These are phyloP conservation scores for Fagopyrum esculentum DNA, from an alignment of 148 eudicot species.

Conservation along the genomic window DNA sequence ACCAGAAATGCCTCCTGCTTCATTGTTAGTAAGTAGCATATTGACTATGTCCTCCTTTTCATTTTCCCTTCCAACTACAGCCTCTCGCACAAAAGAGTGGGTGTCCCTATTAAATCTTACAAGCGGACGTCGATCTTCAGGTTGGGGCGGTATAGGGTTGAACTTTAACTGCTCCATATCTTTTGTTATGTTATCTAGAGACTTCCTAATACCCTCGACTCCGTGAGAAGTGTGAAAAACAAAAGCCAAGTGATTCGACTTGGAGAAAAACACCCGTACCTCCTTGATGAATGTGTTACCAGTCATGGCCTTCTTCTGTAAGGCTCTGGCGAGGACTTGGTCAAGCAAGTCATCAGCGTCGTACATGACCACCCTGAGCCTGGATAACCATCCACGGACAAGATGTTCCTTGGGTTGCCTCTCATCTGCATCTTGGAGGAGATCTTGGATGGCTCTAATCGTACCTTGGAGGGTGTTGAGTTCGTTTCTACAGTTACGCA, in stretches of 20 bases:
- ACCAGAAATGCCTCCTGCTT: neutral
- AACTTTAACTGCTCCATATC: neutral
- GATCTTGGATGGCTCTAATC: neutral
- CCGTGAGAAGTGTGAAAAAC: neutral
- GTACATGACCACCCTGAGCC: neutral
- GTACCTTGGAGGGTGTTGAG: neutral
- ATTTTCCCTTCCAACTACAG: neutral
- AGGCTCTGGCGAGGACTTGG: neutral
- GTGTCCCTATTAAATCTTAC: neutral
- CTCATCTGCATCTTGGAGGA: conserved; percentile 1
- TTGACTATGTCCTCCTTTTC: neutral
- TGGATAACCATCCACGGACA: neutral
- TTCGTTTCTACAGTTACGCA: neutral
- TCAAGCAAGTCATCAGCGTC: conserved; percentile 2
- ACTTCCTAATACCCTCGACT: conserved; percentile 1
- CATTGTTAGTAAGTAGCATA: neutral
- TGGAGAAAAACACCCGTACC: neutral
- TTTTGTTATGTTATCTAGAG: neutral
- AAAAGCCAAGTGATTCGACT: neutral
- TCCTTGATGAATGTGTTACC: neutral
- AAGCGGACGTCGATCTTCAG: neutral
- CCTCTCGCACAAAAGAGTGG: neutral
- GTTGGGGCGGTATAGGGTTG: neutral
- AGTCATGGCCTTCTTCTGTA: neutral
- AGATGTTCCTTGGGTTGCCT: conserved; percentile 3